These are phyloP conservation scores for Incumbomyces delicatus DNA, from an alignment of 2,329 filamentous ascomycete genomes.

Conservation along the genomic window DNA sequence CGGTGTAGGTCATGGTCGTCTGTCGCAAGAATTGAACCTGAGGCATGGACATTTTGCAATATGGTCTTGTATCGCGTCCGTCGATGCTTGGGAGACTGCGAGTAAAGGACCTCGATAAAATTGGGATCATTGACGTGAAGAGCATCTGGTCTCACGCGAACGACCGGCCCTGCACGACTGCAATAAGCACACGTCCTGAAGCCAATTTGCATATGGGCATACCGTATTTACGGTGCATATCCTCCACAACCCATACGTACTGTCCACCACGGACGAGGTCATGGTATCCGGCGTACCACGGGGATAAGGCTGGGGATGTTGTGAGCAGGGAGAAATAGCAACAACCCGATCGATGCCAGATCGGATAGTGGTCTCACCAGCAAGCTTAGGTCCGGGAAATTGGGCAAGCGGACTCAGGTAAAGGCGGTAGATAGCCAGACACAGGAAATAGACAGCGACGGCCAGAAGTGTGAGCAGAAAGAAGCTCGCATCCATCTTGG, in stretches of 20 bases:
- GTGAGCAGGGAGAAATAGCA: too few relatives aligned
- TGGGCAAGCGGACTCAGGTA: conserved; percentile 16
- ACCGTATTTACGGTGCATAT: conserved; percentile 30
- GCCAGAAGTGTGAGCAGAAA: too few relatives aligned
- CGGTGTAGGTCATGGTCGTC: conserved; percentile 20
- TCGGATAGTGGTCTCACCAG: conserved; percentile 12
- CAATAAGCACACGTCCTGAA: background rate
- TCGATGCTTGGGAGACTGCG: conserved; percentile 12
- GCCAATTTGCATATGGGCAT: conserved; percentile 9
- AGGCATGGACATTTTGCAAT: conserved; percentile 12
- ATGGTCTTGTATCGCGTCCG: conserved; percentile 23
- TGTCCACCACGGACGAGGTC: conserved; percentile 25
- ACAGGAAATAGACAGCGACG: conserved; percentile 3
- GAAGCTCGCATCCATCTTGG: too few relatives aligned
- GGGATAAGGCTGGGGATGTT: conserved; percentile 15
- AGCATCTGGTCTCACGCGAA: conserved; percentile 27
- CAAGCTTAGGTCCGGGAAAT: conserved; percentile 25
- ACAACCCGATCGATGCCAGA: too few relatives aligned
- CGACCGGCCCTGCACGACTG: conserved; percentile 22
- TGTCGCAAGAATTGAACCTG: conserved; percentile 16
- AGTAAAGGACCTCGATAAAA: conserved; percentile 28
- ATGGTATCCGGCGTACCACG: conserved; percentile 26
- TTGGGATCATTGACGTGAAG: conserved; percentile 28
- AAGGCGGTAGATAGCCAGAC: conserved; percentile 15
- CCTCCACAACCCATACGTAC: conserved; percentile 27